A percentile compares a stretch with the other conserved stretches of the same genome.
Conservation (phyloP, 306 rosid species). For the Luffa aegyptiaca region DNA sequence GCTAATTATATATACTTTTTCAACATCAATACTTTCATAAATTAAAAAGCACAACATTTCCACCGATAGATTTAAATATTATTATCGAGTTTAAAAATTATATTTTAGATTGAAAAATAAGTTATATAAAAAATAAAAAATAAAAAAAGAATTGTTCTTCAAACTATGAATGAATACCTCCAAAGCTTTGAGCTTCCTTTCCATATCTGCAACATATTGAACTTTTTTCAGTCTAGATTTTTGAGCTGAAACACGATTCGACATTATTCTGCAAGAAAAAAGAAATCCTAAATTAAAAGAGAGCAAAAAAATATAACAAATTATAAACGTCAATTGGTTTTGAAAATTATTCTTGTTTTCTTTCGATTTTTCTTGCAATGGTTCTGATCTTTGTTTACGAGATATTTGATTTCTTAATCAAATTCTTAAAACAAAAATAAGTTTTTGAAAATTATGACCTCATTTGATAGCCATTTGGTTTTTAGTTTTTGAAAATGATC, state of each 20-base stretch:
- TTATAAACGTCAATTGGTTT: no score
- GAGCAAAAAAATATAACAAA: neutral
- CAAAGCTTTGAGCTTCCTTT: constrained; percentile 5
- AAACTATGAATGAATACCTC: constrained; percentile 22
- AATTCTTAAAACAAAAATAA: no score
- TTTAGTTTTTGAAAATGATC: no score
- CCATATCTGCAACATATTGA: constrained; percentile 11
- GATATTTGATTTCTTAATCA: no score
- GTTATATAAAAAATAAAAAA: neutral
- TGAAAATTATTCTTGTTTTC: no score
- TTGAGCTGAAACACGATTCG: constrained; percentile 13
- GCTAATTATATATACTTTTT: neutral
- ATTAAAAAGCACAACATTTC: neutral
- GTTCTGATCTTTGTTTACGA: no score
- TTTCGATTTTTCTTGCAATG: no score
- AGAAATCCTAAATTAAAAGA: neutral
- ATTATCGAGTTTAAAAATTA: neutral
- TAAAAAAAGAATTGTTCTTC: neutral
- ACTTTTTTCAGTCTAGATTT: constrained; percentile 13
- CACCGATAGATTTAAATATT: no score
- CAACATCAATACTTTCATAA: neutral
- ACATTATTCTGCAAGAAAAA: constrained; percentile 6
- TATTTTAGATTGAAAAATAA: neutral
- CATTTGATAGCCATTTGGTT: no score
- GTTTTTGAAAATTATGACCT: no score